A percentile compares a stretch with the other conserved stretches of the same genome.
These are phyloP conservation scores for Choiromyces venosus DNA, from an alignment of 495 filamentous ascomycete genomes.

Conservation along the genomic window DNA sequence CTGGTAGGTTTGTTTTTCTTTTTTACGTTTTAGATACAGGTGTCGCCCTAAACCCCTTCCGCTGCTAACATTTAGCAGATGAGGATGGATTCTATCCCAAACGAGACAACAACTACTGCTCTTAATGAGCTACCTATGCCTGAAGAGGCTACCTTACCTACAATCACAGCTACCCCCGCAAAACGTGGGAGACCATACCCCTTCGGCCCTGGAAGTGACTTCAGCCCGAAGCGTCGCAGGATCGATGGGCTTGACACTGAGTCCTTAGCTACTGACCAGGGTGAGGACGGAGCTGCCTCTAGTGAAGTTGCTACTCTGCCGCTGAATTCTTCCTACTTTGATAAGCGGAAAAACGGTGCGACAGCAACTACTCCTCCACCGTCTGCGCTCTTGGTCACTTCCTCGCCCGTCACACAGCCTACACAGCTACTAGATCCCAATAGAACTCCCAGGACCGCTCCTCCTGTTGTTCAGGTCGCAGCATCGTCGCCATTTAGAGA, in stretches of 20 bases:
- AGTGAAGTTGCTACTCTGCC: slow-evolving; percentile 59
- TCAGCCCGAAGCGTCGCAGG: slow-evolving; percentile 39
- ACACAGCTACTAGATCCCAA: slow-evolving; percentile 55
- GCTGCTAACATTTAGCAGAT: neutral
- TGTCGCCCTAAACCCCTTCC: neutral
- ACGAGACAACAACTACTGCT: neutral
- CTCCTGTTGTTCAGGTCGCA: slow-evolving; percentile 68
- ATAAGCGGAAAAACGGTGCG: slow-evolving; percentile 11
- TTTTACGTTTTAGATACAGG: neutral
- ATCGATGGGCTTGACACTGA: slow-evolving; percentile 34
- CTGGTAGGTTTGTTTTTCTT: neutral
- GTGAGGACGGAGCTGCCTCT: slow-evolving; percentile 53
- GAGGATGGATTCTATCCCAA: neutral
- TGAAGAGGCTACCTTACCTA: neutral
- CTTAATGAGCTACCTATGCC: neutral
- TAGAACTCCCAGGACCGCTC: slow-evolving; percentile 41
- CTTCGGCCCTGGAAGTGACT: slow-evolving; percentile 26
- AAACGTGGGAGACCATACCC: slow-evolving; percentile 27
- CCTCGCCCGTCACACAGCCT: slow-evolving; percentile 55
- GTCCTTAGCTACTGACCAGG: slow-evolving; percentile 49
- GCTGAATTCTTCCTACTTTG: slow-evolving; percentile 39
- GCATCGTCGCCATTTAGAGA: slow-evolving; percentile 67
- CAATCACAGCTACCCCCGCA: neutral
- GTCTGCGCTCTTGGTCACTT: slow-evolving; percentile 33
- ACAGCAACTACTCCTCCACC: slow-evolving; percentile 7